Evolutionary conservation across 1,284 basidiomycete genomes (phyloP), one percentile per base, ranked within the genome.

Genomic region (Leccinum proximum): DNA sequence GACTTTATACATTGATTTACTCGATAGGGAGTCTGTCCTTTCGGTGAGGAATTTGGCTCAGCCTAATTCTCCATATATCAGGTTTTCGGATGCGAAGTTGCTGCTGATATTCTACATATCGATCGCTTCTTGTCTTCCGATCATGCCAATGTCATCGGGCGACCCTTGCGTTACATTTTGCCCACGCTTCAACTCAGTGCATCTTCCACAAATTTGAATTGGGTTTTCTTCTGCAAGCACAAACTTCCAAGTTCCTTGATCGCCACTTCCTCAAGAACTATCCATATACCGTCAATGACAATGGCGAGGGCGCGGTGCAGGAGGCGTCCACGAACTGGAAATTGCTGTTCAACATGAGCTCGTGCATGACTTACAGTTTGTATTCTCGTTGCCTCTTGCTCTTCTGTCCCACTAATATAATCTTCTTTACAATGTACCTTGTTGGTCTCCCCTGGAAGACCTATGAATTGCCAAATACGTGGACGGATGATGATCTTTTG

Each of bases 321-420:
- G 97, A 98, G 74, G 94, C 96, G 0, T 99, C 98, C 72, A 82
- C 84, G 37, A 97, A 97, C 76, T 99, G 96, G 96, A 98, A 98
- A 78, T 84, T 9, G 98, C 98, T 76, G 35, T 37, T 37, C 35
- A 37, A 37, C 35, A 79, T 96, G 75, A 94, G 91, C 74, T 83
- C 97, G 79, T 91, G 91, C 74, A 97, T 98, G 94, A 96, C 92
- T 7, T 98, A 98, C 76, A 87, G 93, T 93, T 69, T 54, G 86
- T 82, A 11, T 40, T 62, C 38, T 40, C 38, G 38, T 64, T 37
- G 22, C 3, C 8, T 2, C 1, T 26, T 13, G 18, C 5, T 8
- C 5, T 54, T 2, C 58, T 40, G 45, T n/a, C 16, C 45, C 18
- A 14, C 59, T 62, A n/a, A 66, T 33, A 96, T 92, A 87, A 45